These are phyloP conservation scores for Populus tomentosa DNA, from an alignment of 441 rosid species.

Conservation along the genomic window DNA sequence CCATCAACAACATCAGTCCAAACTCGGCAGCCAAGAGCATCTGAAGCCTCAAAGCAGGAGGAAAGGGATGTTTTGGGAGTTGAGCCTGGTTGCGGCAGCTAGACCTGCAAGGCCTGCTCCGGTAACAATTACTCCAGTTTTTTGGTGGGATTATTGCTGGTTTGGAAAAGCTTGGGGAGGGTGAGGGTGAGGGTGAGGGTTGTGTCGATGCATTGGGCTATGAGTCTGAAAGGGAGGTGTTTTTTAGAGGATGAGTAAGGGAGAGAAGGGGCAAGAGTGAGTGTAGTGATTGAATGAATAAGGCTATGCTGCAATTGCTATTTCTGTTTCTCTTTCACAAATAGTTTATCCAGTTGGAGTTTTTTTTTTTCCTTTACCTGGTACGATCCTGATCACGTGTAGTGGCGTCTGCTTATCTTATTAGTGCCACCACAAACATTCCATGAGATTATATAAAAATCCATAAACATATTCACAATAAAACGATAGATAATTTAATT, in stretches of 20 bases:
- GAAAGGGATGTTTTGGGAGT: conserved; percentile 53
- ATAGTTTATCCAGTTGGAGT: no score
- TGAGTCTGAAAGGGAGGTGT: conserved; percentile 9
- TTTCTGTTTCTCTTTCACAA: no score
- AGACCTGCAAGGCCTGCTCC: conserved; percentile 91
- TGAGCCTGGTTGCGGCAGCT: conserved; percentile 73
- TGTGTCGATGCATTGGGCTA: conserved; percentile 16
- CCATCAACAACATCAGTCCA: conserved; percentile 75
- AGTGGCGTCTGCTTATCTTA: no score
- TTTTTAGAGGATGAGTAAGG: conserved; percentile 5
- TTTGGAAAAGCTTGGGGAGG: conserved; percentile 1
- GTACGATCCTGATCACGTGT: no score
- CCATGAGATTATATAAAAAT: no score
- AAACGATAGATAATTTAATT: no score
- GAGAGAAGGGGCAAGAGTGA: conserved; percentile 24
- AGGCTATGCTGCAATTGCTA: background rate
- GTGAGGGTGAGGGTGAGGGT: conserved; percentile 19
- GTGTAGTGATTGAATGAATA: conserved; percentile 35
- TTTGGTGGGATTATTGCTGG: conserved; percentile 1
- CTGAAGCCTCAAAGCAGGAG: conserved; percentile 71
- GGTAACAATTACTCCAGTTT: conserved; percentile 47
- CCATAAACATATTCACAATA: no score
- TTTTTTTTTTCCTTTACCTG: no score
- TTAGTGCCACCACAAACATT: no score
- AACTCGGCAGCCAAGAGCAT: conserved; percentile 81